These are phyloP conservation scores for Phytopythium sindhum DNA, from an alignment of 352 stramenopile species.

Conservation along the genomic window DNA sequence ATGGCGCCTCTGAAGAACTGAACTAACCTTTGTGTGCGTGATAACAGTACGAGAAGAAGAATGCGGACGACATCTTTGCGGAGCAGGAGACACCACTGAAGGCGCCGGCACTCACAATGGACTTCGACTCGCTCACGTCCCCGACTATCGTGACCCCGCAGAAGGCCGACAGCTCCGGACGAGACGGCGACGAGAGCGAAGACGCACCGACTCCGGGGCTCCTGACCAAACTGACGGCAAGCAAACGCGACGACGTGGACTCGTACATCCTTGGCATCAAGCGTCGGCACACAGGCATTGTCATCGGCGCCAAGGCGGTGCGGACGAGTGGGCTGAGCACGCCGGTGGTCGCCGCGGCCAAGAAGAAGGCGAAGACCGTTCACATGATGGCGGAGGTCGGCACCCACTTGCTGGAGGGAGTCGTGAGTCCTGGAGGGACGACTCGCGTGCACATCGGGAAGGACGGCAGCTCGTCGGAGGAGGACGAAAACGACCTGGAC, in stretches of 20 bases:
- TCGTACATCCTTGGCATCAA: constrained; percentile 73
- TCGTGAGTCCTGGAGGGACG: constrained; percentile 62
- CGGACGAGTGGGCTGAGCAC: constrained; percentile 4
- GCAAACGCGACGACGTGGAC: constrained; percentile 68
- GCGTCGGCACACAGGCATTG: constrained; percentile 37
- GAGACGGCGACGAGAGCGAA: constrained; percentile 40
- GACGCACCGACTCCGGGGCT: constrained; percentile 21
- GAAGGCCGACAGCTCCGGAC: constrained; percentile 16
- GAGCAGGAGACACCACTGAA: constrained; percentile 44
- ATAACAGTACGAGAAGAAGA: constrained; percentile 67
- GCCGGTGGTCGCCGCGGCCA: constrained; percentile 11
- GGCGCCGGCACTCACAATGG: constrained; percentile 29
- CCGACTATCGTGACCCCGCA: constrained; percentile 18
- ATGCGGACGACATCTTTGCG: constrained; percentile 67
- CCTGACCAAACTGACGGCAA: constrained; percentile 52
- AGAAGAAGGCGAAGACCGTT: constrained; percentile 36
- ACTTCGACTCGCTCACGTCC: constrained; percentile 50
- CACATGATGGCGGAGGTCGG: constrained; percentile 46
- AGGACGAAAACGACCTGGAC: constrained; percentile 44
- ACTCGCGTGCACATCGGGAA: constrained; percentile 54
- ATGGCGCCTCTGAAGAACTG: background rate
- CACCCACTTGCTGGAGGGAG: constrained; percentile 40
- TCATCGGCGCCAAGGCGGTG: constrained; percentile 31
- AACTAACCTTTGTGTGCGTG: background rate
- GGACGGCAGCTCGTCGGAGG: constrained; percentile 46